Base-by-base conservation (phyloP, 2,329 filamentous ascomycete genomes). In the Aspergillus versicolor region DNA sequence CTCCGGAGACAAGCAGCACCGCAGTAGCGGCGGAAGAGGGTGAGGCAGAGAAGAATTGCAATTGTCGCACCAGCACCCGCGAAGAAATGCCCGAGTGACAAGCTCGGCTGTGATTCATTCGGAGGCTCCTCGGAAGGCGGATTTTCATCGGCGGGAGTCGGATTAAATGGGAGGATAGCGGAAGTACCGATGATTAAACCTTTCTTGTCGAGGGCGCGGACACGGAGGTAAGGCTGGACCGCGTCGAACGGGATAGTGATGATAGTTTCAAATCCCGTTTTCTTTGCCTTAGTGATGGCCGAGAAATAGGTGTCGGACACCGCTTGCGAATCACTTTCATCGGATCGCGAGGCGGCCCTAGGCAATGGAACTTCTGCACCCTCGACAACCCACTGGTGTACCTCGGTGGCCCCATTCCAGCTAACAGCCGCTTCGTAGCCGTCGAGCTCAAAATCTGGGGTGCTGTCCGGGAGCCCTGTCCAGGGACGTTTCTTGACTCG, bases 401-500 rank as follows among this genome's bases (percentile, higher is more conserved):
- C 70, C 44, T 74, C 72, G 2, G 72, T 74, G 5, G 72, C 72
- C 7, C 72, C 72, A 50, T 73, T 74, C 72, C 72, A 74, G 50
- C 69, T 73, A 5, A 70, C 69, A 30, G 62, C 57, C 5, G 61
- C 65, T 12, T 62, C 51, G 21, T 59, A 63, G 5, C 53, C 58
- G 5, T 59, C 60, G 3, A 68, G 52, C 0, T 65, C 61, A 9
- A 70, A 59, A 44, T 61, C 60, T 3, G 71, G 70, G 1, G 57
- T 55, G n/a, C 77, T 79, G 4, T 67, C 72, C 1, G 82, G 82
- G 5, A 69, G 64, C 0, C 80, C 82, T 5, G 75, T 74, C 82
- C 84, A 87, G 55, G 79, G 72, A 24, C 64, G 61, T 63, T 82
- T 83, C 70, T 81, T 82, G 2, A 79, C 80, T 21, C 84, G 79